These are phyloP conservation scores for Pelargonium citronellum DNA, from an alignment of 441 rosid species.

Conservation along the genomic window DNA sequence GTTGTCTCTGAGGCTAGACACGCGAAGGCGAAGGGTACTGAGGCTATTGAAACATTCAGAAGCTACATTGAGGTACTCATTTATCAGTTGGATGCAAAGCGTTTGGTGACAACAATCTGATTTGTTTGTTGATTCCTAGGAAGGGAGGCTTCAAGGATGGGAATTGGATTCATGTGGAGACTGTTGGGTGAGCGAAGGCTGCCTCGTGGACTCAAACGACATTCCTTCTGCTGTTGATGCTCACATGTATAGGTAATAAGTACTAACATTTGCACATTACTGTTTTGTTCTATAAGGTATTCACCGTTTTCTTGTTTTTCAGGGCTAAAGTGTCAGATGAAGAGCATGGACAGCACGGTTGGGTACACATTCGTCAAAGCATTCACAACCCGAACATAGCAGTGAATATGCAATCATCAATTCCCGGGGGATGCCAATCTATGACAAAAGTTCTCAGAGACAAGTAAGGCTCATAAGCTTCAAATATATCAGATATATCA, in stretches of 20 bases:
- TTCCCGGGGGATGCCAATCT: conserved; percentile 55
- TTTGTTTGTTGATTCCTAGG: conserved; percentile 29
- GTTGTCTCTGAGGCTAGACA: conserved; percentile 54
- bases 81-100: background rate
- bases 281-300: too few relatives aligned
- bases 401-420: conserved; percentile 65
- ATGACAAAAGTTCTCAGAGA: conserved; percentile 49
- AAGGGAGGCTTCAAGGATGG: conserved; percentile 70
- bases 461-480: conserved; percentile 28
- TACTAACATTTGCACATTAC: background rate
- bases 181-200: conserved; percentile 87
- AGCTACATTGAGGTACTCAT: conserved; percentile 49
- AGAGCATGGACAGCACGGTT: conserved; percentile 56
- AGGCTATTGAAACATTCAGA: conserved; percentile 67
- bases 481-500: background rate
- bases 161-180: conserved; percentile 82
- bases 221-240: conserved; percentile 73
- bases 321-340: conserved; percentile 62
- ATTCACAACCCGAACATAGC: conserved; percentile 86
- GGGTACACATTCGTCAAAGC: conserved; percentile 85
- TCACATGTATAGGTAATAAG: conserved; percentile 67
- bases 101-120: too few relatives aligned
- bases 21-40: conserved; percentile 58
- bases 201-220: conserved; percentile 76
- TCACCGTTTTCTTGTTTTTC: conserved; percentile 7